Evolutionary conservation across 108 stramenopile genomes (phyloP).

Genomic region (Nitzschia sp.): DNA sequence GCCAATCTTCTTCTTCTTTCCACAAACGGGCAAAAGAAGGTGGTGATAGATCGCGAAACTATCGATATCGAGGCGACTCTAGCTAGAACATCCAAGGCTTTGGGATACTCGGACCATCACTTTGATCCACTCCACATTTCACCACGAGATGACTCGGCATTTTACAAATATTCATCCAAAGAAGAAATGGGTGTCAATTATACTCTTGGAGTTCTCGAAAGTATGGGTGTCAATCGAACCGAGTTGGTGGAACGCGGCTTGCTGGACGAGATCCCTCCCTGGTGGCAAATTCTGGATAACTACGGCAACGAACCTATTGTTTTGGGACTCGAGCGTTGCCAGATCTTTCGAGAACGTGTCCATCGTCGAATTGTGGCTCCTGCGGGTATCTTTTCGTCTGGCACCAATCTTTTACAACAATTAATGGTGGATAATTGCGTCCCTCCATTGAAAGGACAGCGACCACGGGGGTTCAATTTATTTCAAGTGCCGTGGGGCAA

Average conservation of each 20-base stretch:
- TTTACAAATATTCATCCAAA: slow-evolving; percentile 9
- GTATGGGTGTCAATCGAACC: slow-evolving; percentile 18
- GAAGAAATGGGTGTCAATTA: slow-evolving; percentile 10
- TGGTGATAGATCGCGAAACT: neutral
- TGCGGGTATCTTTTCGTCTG: slow-evolving; percentile 86
- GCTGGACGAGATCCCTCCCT: slow-evolving; percentile 23
- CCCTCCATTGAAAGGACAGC: slow-evolving; percentile 17
- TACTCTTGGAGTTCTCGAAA: slow-evolving; percentile 2
- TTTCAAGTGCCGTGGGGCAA: slow-evolving; percentile 56
- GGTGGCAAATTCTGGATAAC: slow-evolving; percentile 25
- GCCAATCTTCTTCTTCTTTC: neutral
- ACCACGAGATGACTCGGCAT: neutral
- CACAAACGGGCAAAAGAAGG: neutral
- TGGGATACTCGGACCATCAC: neutral
- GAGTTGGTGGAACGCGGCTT: neutral
- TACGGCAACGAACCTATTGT: slow-evolving; percentile 36
- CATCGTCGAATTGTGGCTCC: slow-evolving; percentile 25
- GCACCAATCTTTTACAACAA: slow-evolving; percentile 78
- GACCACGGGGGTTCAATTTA: slow-evolving; percentile 1
- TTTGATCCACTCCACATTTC: slow-evolving; percentile 1
- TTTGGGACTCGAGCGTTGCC: slow-evolving; percentile 27
- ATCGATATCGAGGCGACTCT: neutral
- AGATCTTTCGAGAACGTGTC: slow-evolving; percentile 15
- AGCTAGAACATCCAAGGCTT: neutral
- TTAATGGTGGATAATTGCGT: slow-evolving; percentile 67